Conservation (phyloP, 768 basidiomycete genomes). For the Lactifluus pinguis region DNA sequence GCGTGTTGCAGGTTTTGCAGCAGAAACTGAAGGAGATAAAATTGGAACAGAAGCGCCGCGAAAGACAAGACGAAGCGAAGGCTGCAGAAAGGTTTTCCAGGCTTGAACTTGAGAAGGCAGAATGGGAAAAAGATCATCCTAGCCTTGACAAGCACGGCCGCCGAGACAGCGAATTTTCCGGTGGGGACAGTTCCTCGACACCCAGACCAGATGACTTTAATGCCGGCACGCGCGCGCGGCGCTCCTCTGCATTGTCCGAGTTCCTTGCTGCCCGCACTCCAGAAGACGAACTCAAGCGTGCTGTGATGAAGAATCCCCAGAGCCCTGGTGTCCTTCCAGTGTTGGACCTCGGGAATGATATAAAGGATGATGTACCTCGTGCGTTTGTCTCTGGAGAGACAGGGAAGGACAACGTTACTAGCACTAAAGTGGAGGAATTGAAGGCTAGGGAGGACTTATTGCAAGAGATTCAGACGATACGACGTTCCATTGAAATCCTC, state of each 20-base stretch:
- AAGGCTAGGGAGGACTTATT: conserved; percentile 64
- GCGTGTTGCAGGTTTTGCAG: conserved; percentile 72
- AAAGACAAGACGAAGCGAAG: conserved; percentile 66
- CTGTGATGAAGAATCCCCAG: conserved; percentile 38
- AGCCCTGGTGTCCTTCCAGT: conserved; percentile 52
- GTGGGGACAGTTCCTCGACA: conserved; percentile 27
- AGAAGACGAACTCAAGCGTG: conserved; percentile 52
- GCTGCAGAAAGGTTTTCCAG: conserved; percentile 62
- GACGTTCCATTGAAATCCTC: conserved; percentile 67
- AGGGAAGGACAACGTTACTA: conserved; percentile 24
- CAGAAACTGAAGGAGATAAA: conserved; percentile 72
- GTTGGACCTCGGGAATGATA: conserved; percentile 66
- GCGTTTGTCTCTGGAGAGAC: conserved; percentile 45
- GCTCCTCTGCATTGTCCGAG: conserved; percentile 63
- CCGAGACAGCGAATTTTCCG: conserved; percentile 54
- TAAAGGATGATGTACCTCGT: conserved; percentile 66
- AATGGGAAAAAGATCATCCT: conserved; percentile 86
- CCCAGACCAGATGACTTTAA: conserved; percentile 43
- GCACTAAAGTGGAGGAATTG: conserved; percentile 38
- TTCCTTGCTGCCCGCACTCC: conserved; percentile 54
- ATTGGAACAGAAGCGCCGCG: conserved; percentile 60
- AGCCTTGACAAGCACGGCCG: conserved; percentile 50
- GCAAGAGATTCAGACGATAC: conserved; percentile 70
- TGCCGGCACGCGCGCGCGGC: conserved; percentile 48
- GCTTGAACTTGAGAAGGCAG: conserved; percentile 58